phyloP scores from a whole-genome alignment of 345 rosid genomes.

The Clarkia xantiana region DNA sequence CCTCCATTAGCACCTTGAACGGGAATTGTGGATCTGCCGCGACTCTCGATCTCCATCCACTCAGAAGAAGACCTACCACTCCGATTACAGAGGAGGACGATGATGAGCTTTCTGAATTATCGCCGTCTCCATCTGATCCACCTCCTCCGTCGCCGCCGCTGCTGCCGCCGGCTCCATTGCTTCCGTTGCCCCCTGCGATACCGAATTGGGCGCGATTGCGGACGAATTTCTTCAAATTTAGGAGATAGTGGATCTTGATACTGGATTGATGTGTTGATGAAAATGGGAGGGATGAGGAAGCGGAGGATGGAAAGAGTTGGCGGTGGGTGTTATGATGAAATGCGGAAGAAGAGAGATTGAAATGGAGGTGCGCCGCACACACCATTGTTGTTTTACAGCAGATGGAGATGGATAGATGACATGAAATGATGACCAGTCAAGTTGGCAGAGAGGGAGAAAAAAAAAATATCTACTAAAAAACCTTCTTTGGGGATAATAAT shows the following conservation, averaged over 20 bases:
- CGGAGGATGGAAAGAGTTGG: no score
- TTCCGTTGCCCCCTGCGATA: constrained; percentile 23
- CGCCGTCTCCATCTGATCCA: constrained; percentile 14
- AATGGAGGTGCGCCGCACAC: no score
- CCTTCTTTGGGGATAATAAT: no score
- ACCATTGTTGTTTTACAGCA: no score
- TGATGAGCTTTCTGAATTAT: constrained; percentile 14
- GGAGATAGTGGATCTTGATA: not conserved
- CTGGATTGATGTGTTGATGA: no score
- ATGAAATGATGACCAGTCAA: no score
- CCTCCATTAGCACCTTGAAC: constrained; percentile 7
- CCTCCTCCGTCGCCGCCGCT: constrained; percentile 13
- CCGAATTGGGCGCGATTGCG: not conserved
- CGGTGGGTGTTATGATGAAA: no score
- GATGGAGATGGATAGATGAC: no score
- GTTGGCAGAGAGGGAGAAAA: no score
- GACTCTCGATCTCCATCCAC: constrained; percentile 8
- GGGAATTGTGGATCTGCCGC: constrained; percentile 5
- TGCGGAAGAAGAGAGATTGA: no score
- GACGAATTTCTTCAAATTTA: not conserved
- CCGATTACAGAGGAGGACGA: constrained; percentile 17
- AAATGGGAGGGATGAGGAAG: no score
- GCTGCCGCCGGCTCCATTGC: constrained; percentile 18
- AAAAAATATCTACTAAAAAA: no score
- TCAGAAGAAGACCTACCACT: constrained; percentile 38